Base-by-base conservation (phyloP, 768 basidiomycete species). In the Heimioporus sp. region DNA sequence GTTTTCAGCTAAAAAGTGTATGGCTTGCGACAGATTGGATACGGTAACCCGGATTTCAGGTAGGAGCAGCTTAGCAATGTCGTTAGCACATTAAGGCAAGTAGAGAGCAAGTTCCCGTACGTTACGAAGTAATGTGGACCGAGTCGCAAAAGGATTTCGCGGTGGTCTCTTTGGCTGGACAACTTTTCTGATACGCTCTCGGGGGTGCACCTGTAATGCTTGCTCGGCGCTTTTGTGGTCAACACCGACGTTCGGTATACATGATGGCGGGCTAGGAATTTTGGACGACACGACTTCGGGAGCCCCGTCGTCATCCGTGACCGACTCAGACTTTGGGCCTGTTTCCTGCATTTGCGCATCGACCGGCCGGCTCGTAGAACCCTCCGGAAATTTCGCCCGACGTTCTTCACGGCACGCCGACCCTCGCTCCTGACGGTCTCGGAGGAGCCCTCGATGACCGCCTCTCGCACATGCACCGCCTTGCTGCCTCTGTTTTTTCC, bases 1-100 rank as follows among this genome's bases (percentile, higher is more conserved):
- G 57, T 98, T 97, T 54, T 90, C 88, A 1, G 91, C 92, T 16
- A 96, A 68, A 68, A 97, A 98, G 30, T 80, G 83, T 56, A 97
- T 90, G 5, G 90, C 92, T 67, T 98, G 95, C 0, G 93, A 93
- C 5, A 98, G 76, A 67, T 94, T 94, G 2, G 92, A 95, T 5
- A 94, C 79, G 0, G 94, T 95, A 57, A 90, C 77, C 28, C 87
- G 82, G 36, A 96, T 93, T 65, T 96, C 93, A 12, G 87, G 90
- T 17, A 87, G 73, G 5, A 97, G 77, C 12, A 97, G 73, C 90
- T 94, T 60, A 17, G 57, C 20, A 46, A 43, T 11, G 48, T 31
- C 15, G 39, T 64, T 38, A 64, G 63, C 43, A 6, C 10, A 15
- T 17, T 11, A 10, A 16, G 19, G 7, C 1, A 35, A 34, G 32